Evolutionary conservation across 345 rosid species (phyloP).

Genomic region (Eucalyptus globulus): DNA sequence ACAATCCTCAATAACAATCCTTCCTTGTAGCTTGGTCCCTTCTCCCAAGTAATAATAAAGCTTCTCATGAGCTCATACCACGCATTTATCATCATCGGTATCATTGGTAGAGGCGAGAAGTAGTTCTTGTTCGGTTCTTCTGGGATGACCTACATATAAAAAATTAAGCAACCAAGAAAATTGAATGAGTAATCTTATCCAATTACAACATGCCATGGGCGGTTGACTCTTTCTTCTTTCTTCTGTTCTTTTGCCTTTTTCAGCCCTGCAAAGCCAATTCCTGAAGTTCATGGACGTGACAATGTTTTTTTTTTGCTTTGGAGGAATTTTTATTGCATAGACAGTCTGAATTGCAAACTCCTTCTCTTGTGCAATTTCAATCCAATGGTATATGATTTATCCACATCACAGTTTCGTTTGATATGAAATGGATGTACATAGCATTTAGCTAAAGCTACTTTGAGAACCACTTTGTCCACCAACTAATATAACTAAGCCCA

Average conservation of each 20-base stretch:
- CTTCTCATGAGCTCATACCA: slow-evolving; percentile 53
- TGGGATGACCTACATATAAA: slow-evolving; percentile 10
- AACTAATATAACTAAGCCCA: background rate
- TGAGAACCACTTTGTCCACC: background rate
- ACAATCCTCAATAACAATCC: background rate
- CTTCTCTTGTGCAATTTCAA: background rate
- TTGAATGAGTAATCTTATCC: background rate
- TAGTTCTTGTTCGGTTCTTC: slow-evolving; percentile 75
- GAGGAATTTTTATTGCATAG: background rate
- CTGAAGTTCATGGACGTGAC: background rate
- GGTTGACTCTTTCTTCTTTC: background rate
- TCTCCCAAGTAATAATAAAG: background rate
- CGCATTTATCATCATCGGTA: slow-evolving; percentile 36
- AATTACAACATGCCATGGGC: background rate
- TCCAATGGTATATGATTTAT: background rate
- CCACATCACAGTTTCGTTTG: background rate
- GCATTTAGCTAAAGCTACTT: background rate
- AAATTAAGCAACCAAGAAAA: background rate
- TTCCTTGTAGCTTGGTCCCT: background rate
- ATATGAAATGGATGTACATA: too few relatives aligned
- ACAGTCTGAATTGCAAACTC: background rate
- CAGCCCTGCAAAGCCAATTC: background rate
- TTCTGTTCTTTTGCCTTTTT: background rate
- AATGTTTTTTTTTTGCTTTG: background rate
- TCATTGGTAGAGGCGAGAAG: slow-evolving; percentile 20